These are phyloP conservation scores for Allium cepa DNA, from an alignment of 106 monocot species.

Conservation along the genomic window DNA sequence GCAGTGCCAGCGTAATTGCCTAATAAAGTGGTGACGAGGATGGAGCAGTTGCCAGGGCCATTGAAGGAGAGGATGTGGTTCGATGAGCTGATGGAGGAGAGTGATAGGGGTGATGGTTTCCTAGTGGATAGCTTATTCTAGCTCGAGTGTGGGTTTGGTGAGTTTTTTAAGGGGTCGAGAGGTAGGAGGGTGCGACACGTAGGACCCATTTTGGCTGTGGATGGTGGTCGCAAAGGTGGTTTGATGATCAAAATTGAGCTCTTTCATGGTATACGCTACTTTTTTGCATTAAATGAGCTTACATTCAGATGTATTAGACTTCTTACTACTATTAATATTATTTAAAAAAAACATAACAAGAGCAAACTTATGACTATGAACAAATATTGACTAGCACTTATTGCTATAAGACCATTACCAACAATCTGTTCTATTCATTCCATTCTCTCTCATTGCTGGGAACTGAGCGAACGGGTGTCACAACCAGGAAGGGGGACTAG, in stretches of 20 bases:
- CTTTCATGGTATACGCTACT: no score
- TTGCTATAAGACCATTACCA: no score
- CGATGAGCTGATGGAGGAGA: neutral
- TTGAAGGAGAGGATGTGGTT: neutral
- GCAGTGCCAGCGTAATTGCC: slow-evolving; percentile 16
- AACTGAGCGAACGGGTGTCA: no score
- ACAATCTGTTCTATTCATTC: no score
- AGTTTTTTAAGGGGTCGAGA: slow-evolving; percentile 1
- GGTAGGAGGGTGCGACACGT: slow-evolving; percentile 10
- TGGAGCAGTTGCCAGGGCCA: slow-evolving; percentile 5
- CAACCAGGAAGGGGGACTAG: no score
- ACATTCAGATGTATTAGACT: no score
- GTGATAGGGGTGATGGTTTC: neutral
- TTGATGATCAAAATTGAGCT: neutral
- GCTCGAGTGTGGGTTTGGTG: slow-evolving; percentile 22
- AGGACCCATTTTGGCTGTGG: slow-evolving; percentile 15
- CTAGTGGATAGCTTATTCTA: slow-evolving; percentile 22
- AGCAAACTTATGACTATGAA: no score
- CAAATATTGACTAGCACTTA: no score
- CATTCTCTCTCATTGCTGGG: no score
- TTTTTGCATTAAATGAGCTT: no score
- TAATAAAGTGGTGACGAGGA: slow-evolving; percentile 15
- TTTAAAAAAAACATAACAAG: no score
- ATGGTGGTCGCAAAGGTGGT: neutral
- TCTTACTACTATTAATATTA: no score